Evolutionary conservation across 1,139 yeast genomes (phyloP), one percentile per base, ranked within the genome.

Genomic region (Protomyces macrosporus): DNA sequence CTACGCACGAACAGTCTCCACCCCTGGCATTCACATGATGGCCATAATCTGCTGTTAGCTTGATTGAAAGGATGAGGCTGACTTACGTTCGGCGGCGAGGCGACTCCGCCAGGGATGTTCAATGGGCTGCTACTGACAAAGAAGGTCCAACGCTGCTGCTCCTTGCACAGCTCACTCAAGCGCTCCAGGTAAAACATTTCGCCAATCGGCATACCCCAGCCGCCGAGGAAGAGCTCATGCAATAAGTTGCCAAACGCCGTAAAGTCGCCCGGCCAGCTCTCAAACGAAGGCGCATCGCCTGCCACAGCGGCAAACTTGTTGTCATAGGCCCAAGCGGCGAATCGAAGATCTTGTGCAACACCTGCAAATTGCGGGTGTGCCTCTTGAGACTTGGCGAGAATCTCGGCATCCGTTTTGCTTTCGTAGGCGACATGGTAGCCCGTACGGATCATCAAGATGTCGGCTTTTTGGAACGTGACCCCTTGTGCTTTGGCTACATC

Each of bases 71-170:
- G 23, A 23, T 23, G 23, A 23, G 23, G 23, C 23, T 23, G 23
- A 23, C 23, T 23, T 23, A 50, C 74, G 55, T 72, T 73, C 0
- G 74, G 72, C 2, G 74, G 69, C 30, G 73, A 67, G 7, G 75
- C 70, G 9, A 73, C 73, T n/a, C 75, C 75, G 9, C 74, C 72
- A 4, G 66, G 67, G 6, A 70, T 69, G 52, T 72, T 71, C 64
- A 73, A 65, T 4, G 76, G 75, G 5, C 68, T 72, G 35, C 72
- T 69, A 9, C 72, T 65, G 50, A 73, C 64, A 66, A 73, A 71
- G 68, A 73, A 73, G 6, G 69, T 63, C 66, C 68, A 73, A 40
- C 72, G 62, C 32, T 67, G 67, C 33, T 65, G 65, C 42, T 60
- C 55, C 36, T 66, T 59, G 61, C 75, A 72, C 5, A 63, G 16